phyloP scores from a whole-genome alignment of 2,329 filamentous ascomycete genomes.

The Diaporthe ilicicola region DNA sequence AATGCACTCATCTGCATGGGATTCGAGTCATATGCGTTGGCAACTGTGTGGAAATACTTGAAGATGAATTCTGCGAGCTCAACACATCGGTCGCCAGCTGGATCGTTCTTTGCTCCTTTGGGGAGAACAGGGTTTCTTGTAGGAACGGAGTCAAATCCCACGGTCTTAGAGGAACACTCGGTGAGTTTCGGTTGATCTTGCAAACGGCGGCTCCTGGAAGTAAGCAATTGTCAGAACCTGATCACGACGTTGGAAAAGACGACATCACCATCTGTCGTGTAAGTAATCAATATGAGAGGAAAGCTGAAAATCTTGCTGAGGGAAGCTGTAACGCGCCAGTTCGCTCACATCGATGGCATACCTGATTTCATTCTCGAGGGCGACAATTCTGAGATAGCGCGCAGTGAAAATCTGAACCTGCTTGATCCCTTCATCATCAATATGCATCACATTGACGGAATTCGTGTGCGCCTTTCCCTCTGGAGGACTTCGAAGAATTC shows the following conservation, averaged over 20 bases:
- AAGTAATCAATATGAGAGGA: too few relatives aligned
- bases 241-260: too few relatives aligned
- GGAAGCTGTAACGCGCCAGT: too few relatives aligned
- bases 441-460: background rate
- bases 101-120: too few relatives aligned
- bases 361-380: background rate
- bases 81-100: conserved; percentile 27
- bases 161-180: too few relatives aligned
- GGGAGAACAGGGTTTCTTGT: too few relatives aligned
- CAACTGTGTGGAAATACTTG: conserved; percentile 44
- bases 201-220: too few relatives aligned
- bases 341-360: background rate
- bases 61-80: conserved; percentile 45
- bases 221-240: too few relatives aligned
- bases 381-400: background rate
- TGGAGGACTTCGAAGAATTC: conserved; percentile 28
- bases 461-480: background rate
- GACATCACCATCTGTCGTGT: too few relatives aligned
- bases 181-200: too few relatives aligned
- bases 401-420: conserved; percentile 24
- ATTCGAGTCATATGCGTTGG: conserved; percentile 50
- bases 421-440: conserved; percentile 21
- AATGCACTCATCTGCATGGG: conserved; percentile 58
- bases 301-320: too few relatives aligned
- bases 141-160: background rate